Percentiles rank a stretch among this genome's conserved stretches.
These are phyloP conservation scores for Rhizophora mangle DNA, from an alignment of 345 rosid species.

Conservation along the genomic window DNA sequence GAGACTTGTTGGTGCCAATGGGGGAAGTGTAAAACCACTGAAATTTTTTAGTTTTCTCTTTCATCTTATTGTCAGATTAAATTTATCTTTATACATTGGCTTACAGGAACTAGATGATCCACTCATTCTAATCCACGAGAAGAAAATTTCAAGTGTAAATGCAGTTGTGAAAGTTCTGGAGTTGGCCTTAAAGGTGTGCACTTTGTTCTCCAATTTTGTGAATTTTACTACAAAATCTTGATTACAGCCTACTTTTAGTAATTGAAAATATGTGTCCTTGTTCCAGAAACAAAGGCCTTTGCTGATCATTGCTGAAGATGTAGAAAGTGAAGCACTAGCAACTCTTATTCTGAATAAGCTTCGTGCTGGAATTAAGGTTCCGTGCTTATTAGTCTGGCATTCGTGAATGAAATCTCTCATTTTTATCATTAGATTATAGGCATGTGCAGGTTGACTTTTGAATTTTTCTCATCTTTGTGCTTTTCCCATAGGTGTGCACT, in stretches of 20 bases:
- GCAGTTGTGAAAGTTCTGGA: slow-evolving; percentile 88
- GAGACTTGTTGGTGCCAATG: no score
- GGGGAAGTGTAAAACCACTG: not conserved
- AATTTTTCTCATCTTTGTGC: no score
- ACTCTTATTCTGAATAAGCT: slow-evolving; percentile 86
- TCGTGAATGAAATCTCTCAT: no score
- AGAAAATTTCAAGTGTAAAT: slow-evolving; percentile 75
- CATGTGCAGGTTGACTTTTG: no score
- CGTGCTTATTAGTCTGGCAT: not conserved
- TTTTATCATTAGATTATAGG: no score
- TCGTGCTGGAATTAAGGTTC: slow-evolving; percentile 96
- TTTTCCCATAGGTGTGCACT: slow-evolving; percentile 63
- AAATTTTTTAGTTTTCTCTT: not conserved
- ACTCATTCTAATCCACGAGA: slow-evolving; percentile 91
- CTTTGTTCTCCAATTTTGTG: not conserved
- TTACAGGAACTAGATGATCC: slow-evolving; percentile 94
- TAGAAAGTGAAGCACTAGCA: slow-evolving; percentile 90
- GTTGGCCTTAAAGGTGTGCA: slow-evolving; percentile 83
- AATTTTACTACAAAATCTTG: no score
- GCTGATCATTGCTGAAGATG: slow-evolving; percentile 88
- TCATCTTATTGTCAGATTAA: not conserved
- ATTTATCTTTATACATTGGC: not conserved
- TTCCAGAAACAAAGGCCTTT: slow-evolving; percentile 80
- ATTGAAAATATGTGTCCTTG: slow-evolving; percentile 5
- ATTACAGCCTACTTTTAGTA: no score